A percentile compares a stretch with the other conserved stretches of the same genome.
phyloP scores from a whole-genome alignment of 345 rosid species.

The Durio zibethinus region DNA sequence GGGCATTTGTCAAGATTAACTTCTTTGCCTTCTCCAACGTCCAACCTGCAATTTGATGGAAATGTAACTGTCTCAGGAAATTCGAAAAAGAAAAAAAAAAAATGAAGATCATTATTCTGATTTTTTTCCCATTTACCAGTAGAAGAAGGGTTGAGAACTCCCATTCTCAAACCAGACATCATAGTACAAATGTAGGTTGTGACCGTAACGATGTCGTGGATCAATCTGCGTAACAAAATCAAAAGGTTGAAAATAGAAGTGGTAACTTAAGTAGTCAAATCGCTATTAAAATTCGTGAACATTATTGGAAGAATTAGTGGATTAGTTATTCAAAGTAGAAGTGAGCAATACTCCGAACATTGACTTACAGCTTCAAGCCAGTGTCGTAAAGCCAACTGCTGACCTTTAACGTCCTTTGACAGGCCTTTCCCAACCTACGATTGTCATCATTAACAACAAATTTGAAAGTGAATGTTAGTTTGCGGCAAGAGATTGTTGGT shows the following conservation, averaged over 20 bases:
- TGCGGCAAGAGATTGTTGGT: not conserved
- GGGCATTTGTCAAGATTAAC: constrained; percentile 49
- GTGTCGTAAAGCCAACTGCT: constrained; percentile 37
- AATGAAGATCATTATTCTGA: not conserved
- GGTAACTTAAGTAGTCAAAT: too few species aligned
- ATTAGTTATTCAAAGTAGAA: not conserved
- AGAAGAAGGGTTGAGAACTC: constrained; percentile 69
- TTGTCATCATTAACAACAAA: not conserved
- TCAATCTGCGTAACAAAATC: constrained; percentile 48
- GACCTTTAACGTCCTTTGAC: constrained; percentile 47
- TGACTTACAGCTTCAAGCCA: constrained; percentile 63
- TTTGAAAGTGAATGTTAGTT: not conserved
- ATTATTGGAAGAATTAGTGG: not conserved
- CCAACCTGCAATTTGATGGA: constrained; percentile 49
- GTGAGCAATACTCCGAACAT: not conserved
- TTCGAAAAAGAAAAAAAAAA: not conserved
- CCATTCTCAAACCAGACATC: constrained; percentile 56
- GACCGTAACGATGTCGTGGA: constrained; percentile 81
- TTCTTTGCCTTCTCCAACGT: constrained; percentile 82
- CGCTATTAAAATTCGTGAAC: too few species aligned
- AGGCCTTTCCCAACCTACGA: constrained; percentile 49
- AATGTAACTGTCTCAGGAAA: not conserved
- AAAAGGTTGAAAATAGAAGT: too few species aligned
- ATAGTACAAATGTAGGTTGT: constrained; percentile 61
- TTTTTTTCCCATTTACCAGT: constrained; percentile 32